A percentile compares a stretch with the other conserved stretches of the same genome.
These are phyloP conservation scores for Phoma sp. DNA, from an alignment of 2,329 filamentous ascomycete species.

Conservation along the genomic window DNA sequence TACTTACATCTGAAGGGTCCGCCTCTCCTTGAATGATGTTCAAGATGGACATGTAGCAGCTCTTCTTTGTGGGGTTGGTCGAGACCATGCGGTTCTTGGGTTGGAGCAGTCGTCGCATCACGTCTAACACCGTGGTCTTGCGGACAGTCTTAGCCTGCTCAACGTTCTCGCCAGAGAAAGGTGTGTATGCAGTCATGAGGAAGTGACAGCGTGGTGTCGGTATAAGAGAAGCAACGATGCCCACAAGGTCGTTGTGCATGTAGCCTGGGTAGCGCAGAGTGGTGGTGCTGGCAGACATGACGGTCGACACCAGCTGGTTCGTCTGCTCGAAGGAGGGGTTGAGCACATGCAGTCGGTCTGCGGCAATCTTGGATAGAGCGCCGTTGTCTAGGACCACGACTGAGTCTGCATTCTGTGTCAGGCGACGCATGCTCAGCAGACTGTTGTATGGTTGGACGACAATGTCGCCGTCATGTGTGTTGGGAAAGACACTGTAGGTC, in stretches of 20 bases:
- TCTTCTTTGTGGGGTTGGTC: slow-evolving; percentile 92
- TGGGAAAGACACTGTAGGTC: slow-evolving; percentile 97
- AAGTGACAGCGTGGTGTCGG: slow-evolving; percentile 97
- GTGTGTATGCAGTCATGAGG: slow-evolving; percentile 97
- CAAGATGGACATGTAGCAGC: slow-evolving; percentile 97
- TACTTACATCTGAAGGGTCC: slow-evolving; percentile 82
- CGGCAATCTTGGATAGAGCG: slow-evolving; percentile 89
- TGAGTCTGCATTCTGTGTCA: slow-evolving; percentile 96
- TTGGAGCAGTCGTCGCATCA: slow-evolving; percentile 93
- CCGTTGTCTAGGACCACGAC: slow-evolving; percentile 98
- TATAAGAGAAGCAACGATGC: slow-evolving; percentile 93
- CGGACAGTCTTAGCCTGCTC: slow-evolving; percentile 97
- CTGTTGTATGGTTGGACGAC: slow-evolving; percentile 99
- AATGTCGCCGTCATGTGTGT: slow-evolving; percentile 87
- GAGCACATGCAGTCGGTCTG: slow-evolving; percentile 91
- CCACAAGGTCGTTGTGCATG: slow-evolving; percentile 99
- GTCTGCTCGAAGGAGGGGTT: slow-evolving; percentile 97
- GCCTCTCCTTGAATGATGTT: slow-evolving; percentile 99
- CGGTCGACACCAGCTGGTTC: slow-evolving; percentile 91
- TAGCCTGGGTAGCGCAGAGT: slow-evolving; percentile 97
- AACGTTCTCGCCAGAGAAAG: slow-evolving; percentile 94
- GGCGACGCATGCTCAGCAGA: slow-evolving; percentile 83
- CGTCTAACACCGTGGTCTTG: slow-evolving; percentile 96
- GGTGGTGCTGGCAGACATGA: slow-evolving; percentile 98
- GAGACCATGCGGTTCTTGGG: slow-evolving; percentile 99